Evolutionary conservation across 2,329 filamentous ascomycete species (phyloP), one percentile per base, ranked within the genome.

Genomic region (Ploettnerulaceae sp.): DNA sequence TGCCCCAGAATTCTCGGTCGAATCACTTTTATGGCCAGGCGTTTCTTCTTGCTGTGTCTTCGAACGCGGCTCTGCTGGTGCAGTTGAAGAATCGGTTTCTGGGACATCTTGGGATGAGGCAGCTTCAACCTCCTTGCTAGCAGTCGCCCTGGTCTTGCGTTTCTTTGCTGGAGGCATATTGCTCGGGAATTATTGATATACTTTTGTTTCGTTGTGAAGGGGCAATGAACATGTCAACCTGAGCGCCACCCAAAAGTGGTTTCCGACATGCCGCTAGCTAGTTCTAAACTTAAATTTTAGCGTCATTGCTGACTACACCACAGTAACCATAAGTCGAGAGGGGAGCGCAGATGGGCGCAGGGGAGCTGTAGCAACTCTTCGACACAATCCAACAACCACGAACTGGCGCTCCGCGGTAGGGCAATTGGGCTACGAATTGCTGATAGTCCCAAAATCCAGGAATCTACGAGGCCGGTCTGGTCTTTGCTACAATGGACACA

Each of bases 91-190:
- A 17, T 47, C 46, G 41, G 38, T 5, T 41, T 42, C 42, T 7
- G 43, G n/a, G 31, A 33, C 12, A 12, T 15, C 34, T 15, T 47
- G 20, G 35, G 39, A 32, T 7, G 44, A 31, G 4, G 47, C 34
- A 34, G 45, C 40, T 7, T 52, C 52, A 17, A 57, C 51, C 28
- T 43, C 49, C 20, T 43, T 28, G 17, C 57, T 51, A 14, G 51
- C 55, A 4, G 55, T 59, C 5, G 57, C 60, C 5, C 60, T 58
- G 4, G 66, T 72, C 61, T 70, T 71, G 59, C 70, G 69, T 57
- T 69, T 72, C 60, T 72, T 72, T 15, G 68, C 61, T 32, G 69
- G 67, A 48, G 70, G 69, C 68, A 71, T 71, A 26, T 48, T 58
- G 40, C 14, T 12, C 15, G 26, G 15, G 22, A 25, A 22, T 47